Base-by-base conservation (phyloP, 2,329 filamentous ascomycete species). In the Diplocarpon rosae region DNA sequence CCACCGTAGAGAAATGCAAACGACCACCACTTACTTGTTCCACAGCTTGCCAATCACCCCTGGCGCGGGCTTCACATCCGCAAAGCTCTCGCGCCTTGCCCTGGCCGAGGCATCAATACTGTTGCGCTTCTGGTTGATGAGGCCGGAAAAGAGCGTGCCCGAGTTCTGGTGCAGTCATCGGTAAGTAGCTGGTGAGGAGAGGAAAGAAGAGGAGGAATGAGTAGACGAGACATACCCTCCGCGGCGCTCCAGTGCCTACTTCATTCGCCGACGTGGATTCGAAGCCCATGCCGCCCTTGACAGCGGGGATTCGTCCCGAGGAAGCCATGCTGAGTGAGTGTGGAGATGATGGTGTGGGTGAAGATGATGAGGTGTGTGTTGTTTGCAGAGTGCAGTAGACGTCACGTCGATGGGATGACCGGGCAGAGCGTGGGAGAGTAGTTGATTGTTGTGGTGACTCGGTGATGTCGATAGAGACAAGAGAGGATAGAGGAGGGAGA, bases 101-200 rank as follows among this genome's bases (percentile, higher is more conserved):
- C 56, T 52, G 33, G 64, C 54, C 2, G 53, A 51, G 0, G 62
- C 58, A 52, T 69, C 66, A 9, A 43, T 45, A 1, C 57, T 61
- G 32, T 64, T 63, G 10, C 69, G 63, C 51, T 72, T 72, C 56
- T 69, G 67, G 24, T 59, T 62, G 5, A 63, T 62, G 48, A 71
- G 58, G 27, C 63, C 62, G 2, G 60, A 51, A 51, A 65, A 66
- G 14, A 55, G 57, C 12, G 30, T 37, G 10, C n/a, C 27, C 4
- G 39, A 39, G 48, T 47, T 47, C 4, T 24, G 0, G 9, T 2
- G 11, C 3, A n/a, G 14, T 2, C 16, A 10, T 13, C n/a, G 39
- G 34, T 20, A 35, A 32, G 12, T 13, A 17, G 29, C 27, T 15
- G 15, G 13, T n/a, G 15, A 24, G n/a, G 2, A 24, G 24, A 11